Evolutionary conservation across 1,284 basidiomycete species (phyloP).

Genomic region (Pseudozyma hubeiensis): DNA sequence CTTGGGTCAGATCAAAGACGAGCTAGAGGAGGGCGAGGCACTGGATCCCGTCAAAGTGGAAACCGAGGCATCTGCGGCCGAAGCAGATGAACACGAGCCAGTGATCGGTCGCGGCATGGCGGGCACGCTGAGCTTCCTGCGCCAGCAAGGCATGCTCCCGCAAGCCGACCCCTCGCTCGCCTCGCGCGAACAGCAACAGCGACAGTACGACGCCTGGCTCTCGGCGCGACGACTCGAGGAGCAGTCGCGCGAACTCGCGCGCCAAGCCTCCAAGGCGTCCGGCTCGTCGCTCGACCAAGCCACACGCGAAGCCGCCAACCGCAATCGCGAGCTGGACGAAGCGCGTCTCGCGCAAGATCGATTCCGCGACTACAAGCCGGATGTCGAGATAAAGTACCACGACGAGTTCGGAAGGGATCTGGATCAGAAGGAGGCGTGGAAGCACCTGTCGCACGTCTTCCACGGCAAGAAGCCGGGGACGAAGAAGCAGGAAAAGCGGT

Average conservation of each 20-base stretch:
- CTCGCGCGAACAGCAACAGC: constrained; percentile 85
- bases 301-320: constrained; percentile 92
- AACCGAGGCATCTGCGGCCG: neutral
- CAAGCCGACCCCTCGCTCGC: constrained; percentile 76
- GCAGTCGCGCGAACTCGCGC: constrained; percentile 83
- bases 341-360: constrained; percentile 83
- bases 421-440: constrained; percentile 83
- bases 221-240: constrained; percentile 82
- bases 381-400: constrained; percentile 94
- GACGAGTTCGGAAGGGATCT: constrained; percentile 87
- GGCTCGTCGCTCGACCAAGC: constrained; percentile 81
- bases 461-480: constrained; percentile 66
- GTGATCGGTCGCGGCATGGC: constrained; percentile 76
- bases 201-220: constrained; percentile 89
- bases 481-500: constrained; percentile 63
- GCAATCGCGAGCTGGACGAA: constrained; percentile 88
- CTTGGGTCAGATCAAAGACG: constrained; percentile 72
- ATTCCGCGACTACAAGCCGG: constrained; percentile 95
- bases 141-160: constrained; percentile 89
- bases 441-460: constrained; percentile 67
- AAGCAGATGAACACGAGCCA: constrained; percentile 35
- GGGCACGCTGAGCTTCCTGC: constrained; percentile 85
- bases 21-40: constrained; percentile 65
- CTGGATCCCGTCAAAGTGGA: constrained; percentile 6
- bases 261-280: constrained; percentile 69